phyloP scores from a whole-genome alignment of 805 yeast genomes.

The Candida sonorensis region DNA sequence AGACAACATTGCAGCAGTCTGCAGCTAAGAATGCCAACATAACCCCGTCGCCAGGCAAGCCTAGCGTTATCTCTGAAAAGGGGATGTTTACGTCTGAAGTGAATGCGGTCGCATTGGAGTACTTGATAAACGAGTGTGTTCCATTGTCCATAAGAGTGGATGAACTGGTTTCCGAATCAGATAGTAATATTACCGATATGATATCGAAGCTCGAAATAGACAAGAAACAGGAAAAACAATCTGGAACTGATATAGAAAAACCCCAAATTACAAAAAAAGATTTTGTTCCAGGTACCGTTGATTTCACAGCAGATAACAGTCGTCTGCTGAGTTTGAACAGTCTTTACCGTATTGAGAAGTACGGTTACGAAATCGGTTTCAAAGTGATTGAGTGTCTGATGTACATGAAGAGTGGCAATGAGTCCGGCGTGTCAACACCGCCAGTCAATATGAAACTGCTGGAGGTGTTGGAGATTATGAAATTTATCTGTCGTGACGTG shows the following conservation, averaged over 20 bases:
- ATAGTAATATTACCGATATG: constrained; percentile 9
- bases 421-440: constrained; percentile 3
- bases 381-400: constrained; percentile 22
- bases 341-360: constrained; percentile 52
- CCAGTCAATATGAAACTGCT: constrained; percentile 31
- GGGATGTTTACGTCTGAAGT: constrained; percentile 32
- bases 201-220: constrained; percentile 5
- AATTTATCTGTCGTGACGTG: constrained; percentile 85
- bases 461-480: constrained; percentile 77
- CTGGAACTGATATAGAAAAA: neutral
- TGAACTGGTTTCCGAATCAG: constrained; percentile 31
- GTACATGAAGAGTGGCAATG: constrained; percentile 17
- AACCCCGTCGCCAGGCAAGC: constrained; percentile 1
- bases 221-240: neutral
- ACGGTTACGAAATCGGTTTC: constrained; percentile 51
- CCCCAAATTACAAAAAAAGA: too few species aligned
- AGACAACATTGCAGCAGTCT: too few species aligned
- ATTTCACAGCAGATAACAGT: constrained; percentile 28
- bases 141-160: constrained; percentile 66
- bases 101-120: constrained; percentile 50
- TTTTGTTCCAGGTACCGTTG: constrained; percentile 33
- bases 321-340: constrained; percentile 41
- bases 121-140: constrained; percentile 67
- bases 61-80: too few species aligned
- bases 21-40: neutral